Evolutionary conservation across 352 stramenopile species (phyloP).

Genomic region (Achlya hypogyna): DNA sequence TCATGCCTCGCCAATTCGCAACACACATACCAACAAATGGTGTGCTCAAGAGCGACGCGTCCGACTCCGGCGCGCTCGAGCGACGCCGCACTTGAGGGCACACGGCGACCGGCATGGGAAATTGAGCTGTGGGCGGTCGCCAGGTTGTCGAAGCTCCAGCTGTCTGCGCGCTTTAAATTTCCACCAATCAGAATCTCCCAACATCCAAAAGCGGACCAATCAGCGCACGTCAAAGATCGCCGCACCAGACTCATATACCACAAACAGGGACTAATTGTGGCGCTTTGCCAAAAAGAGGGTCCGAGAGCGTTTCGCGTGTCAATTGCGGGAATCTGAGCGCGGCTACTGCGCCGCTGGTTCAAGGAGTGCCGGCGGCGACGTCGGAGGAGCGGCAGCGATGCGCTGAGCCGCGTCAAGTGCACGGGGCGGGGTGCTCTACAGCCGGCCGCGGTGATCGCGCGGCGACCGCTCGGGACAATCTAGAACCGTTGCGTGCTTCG

Average conservation of each 20-base stretch:
- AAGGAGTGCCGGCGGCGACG: too few species aligned
- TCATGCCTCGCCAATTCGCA: background rate
- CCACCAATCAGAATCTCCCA: background rate
- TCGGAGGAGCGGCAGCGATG: too few species aligned
- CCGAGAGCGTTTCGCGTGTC: background rate
- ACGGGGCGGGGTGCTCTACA: too few species aligned
- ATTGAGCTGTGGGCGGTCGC: background rate
- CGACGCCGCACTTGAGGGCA: background rate
- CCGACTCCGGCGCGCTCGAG: background rate
- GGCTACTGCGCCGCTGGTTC: too few species aligned
- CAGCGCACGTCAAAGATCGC: background rate
- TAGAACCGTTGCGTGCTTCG: too few species aligned
- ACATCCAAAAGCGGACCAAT: background rate
- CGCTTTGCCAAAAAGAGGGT: background rate
- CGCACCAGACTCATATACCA: too few species aligned
- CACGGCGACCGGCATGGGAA: background rate
- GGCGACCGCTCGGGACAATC: too few species aligned
- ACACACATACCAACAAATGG: background rate
- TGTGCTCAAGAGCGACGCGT: background rate
- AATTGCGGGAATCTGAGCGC: too few species aligned
- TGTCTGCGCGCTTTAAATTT: background rate
- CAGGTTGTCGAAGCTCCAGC: background rate
- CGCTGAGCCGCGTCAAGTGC: too few species aligned
- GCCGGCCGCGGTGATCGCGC: too few species aligned
- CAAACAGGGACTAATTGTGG: too few species aligned